Evolutionary conservation across 805 yeast genomes (phyloP), one percentile per base, ranked within the genome.

Genomic region (Kazachstania martiniae): DNA sequence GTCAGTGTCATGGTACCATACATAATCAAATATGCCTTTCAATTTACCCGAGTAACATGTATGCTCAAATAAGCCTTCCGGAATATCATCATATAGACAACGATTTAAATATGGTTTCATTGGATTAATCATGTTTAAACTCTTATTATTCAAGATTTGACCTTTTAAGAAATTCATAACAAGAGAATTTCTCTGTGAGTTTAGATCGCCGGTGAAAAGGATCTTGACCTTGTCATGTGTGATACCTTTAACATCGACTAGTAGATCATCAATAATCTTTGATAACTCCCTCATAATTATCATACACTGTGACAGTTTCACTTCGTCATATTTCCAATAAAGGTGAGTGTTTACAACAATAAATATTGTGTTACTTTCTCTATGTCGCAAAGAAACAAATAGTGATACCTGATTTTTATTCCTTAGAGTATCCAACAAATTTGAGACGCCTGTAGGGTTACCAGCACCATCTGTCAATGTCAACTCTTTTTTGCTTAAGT

Each of bases 271-370:
- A 40, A 44, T 53, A 29, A 39, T 51, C 36, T 43, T 41, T 3
- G 46, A 47, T 34, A 35, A 54, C 43, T 38, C 60, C 39, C 40
- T 54, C 41, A 67, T 56, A 4, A 71, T 48, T 7, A 70, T 52
- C 50, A 68, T 63, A 12, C 72, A 60, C 43, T 74, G 81, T 27
- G 71, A 44, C 6, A 72, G 53, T 42, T 71, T 73, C 14, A 74
- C 74, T 41, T 72, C 75, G 29, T 66, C 63, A 31, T 58, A 65
- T 39, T 67, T 65, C 81, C 81, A 74, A 43, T 74, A 74, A 8
- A 74, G 51, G 47, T 74, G 81, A 0, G 80, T 74, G 39, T 72
- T 74, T n/a, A 74, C 56, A 2, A 72, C 61, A 25, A 70, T 66
- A 3, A 74, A 46, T 3, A 51, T 41, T 21, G 63, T 55, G 8